These are phyloP conservation scores for Heritiera littoralis DNA, from an alignment of 345 rosid genomes.

Conservation along the genomic window DNA sequence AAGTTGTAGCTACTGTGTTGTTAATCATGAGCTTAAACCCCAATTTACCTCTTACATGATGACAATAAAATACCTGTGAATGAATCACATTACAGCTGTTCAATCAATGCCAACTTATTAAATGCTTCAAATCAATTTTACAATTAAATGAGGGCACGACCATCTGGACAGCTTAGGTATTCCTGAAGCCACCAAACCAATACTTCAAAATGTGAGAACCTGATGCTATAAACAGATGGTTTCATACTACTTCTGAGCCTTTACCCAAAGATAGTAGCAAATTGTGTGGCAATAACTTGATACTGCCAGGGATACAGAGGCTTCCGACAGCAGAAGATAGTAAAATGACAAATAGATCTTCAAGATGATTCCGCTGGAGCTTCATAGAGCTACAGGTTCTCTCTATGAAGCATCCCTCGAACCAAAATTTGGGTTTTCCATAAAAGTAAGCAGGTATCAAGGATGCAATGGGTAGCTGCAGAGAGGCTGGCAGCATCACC, in stretches of 20 bases:
- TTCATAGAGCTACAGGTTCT: constrained; percentile 2
- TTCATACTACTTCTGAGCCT: background rate
- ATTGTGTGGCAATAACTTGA: background rate
- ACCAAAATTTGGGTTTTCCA: background rate
- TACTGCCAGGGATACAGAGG: background rate
- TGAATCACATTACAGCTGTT: background rate
- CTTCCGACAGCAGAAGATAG: background rate
- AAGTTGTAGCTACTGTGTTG: background rate
- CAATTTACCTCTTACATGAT: background rate
- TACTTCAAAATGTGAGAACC: background rate
- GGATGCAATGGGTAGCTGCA: background rate
- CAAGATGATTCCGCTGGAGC: background rate
- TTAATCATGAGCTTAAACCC: constrained; percentile 10
- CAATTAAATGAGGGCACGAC: background rate
- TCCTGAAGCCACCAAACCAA: background rate
- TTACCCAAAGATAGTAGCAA: background rate
- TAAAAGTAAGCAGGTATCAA: background rate
- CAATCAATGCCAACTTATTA: background rate
- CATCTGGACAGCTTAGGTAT: background rate
- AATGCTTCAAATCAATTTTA: background rate
- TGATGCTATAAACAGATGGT: background rate
- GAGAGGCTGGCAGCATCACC: background rate
- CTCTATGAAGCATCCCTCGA: background rate
- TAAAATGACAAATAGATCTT: background rate
- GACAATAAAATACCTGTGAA: background rate